Percentiles rank a stretch among this genome's conserved stretches.
phyloP scores from a whole-genome alignment of 495 filamentous ascomycete genomes.

The Durotheca rogersii region DNA sequence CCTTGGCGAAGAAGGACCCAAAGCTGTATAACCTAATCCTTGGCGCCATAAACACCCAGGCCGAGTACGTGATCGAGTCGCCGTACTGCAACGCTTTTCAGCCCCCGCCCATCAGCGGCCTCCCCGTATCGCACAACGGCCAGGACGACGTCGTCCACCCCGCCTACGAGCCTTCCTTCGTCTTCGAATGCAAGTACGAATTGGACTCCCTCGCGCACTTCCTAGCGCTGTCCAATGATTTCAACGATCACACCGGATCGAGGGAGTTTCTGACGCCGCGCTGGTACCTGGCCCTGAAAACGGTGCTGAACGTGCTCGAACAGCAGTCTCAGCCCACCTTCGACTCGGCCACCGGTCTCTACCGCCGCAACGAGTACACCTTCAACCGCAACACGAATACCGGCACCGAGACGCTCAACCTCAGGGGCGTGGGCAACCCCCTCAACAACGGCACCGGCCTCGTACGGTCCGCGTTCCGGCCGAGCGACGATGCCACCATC shows the following conservation, averaged over 20 bases:
- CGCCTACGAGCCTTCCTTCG: constrained; percentile 73
- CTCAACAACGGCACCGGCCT: constrained; percentile 81
- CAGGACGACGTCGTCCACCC: constrained; percentile 86
- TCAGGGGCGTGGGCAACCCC: constrained; percentile 85
- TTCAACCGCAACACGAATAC: constrained; percentile 77
- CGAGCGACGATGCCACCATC: constrained; percentile 97
- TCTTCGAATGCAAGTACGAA: constrained; percentile 99
- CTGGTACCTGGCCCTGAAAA: constrained; percentile 79
- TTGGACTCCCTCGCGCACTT: constrained; percentile 94
- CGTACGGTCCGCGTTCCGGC: constrained; percentile 88
- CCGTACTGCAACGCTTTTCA: constrained; percentile 99
- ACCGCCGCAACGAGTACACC: constrained; percentile 73
- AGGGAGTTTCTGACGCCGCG: constrained; percentile 73
- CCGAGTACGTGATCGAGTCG: constrained; percentile 88
- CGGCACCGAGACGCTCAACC: constrained; percentile 87
- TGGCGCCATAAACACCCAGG: constrained; percentile 95
- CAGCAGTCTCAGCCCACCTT: constrained; percentile 82
- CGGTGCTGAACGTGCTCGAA: constrained; percentile 69
- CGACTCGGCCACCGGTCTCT: constrained; percentile 60
- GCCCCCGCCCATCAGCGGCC: constrained; percentile 77
- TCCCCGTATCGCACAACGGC: constrained; percentile 67
- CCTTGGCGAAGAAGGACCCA: constrained; percentile 75
- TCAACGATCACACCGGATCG: constrained; percentile 75
- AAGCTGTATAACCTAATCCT: constrained; percentile 75
- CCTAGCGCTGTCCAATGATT: constrained; percentile 80